Percentiles rank a stretch among this genome's conserved stretches.
phyloP scores from a whole-genome alignment of 1,284 basidiomycete species.

The Cutaneotrichosporon arboriforme region DNA sequence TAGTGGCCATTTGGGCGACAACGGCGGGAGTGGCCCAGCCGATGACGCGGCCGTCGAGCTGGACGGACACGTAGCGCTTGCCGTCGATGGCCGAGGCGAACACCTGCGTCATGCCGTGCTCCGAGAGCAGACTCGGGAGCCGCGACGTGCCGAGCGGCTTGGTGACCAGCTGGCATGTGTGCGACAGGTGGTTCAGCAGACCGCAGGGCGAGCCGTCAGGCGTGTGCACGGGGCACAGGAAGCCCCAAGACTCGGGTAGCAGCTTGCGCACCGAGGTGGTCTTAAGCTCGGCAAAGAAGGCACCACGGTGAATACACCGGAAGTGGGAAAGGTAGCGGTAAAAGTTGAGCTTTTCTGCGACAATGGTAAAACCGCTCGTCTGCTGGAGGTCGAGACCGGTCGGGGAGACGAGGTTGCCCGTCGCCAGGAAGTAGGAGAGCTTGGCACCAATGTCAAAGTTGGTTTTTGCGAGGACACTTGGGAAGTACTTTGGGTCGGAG shows the following conservation, averaged over 20 bases:
- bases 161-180: conserved; percentile 88
- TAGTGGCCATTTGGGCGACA: conserved; percentile 72
- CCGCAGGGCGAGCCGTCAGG: conserved; percentile 98
- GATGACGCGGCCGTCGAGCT: conserved; percentile 89
- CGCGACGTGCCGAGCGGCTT: conserved; percentile 67
- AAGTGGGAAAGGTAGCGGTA: conserved; percentile 98
- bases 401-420: conserved; percentile 91
- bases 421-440: conserved; percentile 92
- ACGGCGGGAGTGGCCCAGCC: conserved; percentile 84
- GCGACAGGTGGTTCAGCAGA: conserved; percentile 92
- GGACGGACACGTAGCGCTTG: conserved; percentile 74
- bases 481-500: conserved; percentile 79
- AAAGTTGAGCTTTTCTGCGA: conserved; percentile 99
- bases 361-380: conserved; percentile 93
- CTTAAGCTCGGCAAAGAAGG: conserved; percentile 98
- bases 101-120: conserved; percentile 91
- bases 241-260: conserved; percentile 97
- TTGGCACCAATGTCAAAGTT: conserved; percentile 90
- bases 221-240: conserved; percentile 97
- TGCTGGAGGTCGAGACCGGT: conserved; percentile 96
- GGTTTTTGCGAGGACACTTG: conserved; percentile 67
- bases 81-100: conserved; percentile 74
- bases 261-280: conserved; percentile 97
- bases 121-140: conserved; percentile 73
- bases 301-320: conserved; percentile 96